Evolutionary conservation across 805 yeast species (phyloP), one percentile per base, ranked within the genome.

Genomic region (Lipomyces sp.): DNA sequence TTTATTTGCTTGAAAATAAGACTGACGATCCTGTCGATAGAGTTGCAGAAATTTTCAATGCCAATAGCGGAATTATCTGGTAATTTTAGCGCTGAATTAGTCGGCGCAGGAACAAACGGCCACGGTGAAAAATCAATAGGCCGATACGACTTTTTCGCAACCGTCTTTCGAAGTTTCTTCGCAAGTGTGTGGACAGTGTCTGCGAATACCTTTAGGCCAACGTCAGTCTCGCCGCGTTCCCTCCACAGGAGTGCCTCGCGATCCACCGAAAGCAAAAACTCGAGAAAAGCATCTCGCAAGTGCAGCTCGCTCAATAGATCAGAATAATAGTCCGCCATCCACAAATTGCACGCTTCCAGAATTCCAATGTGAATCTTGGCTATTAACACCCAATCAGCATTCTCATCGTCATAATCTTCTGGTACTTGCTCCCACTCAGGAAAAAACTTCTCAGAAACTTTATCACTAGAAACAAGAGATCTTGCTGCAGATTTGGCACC

Each of bases 311-410:
- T 84, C 3, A 83, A 75, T 62, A 90, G 86, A 63, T 86, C 93
- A 26, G 77, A 68, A 65, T 83, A 89, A 63, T 84, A 86, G 58
- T 83, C 82, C 40, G 79, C 75, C 19, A 87, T 79, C 66, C 95
- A 75, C 28, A 83, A 76, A 39, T 81, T 75, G 49, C 88, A 70
- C 0, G 88, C 86, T 63, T 86, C 95, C 52, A 89, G 71, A 29
- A 89, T 80, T 36, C 95, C 95, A 34, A 84, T 74, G 63, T 89
- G 93, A 38, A 90, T 85, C 62, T 83, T 86, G 10, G 84, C 81
- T 39, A 86, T 81, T 47, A 80, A 75, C 39, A 75, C 76, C 75
- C 83, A 81, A 59, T 83, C 84, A 31, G 84, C 73, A 7, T 10
- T 16, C 4, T 76, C 75, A 0, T 75, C 70, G 2, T 76, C 76